phyloP scores from a whole-genome alignment of 805 yeast genomes.

The Lachancea cidri region DNA sequence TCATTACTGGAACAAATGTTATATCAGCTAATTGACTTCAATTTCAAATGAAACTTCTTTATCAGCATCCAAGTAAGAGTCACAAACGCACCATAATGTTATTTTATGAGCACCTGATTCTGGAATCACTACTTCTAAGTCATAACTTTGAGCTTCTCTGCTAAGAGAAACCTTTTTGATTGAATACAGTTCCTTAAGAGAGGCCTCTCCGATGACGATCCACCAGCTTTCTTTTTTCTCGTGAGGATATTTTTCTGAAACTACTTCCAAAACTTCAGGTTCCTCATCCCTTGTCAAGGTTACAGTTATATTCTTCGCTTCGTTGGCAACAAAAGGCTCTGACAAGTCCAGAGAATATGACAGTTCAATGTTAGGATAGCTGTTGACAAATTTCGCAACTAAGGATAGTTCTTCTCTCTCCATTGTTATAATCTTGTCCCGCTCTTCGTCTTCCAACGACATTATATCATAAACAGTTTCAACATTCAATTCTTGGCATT shows the following conservation, averaged over 20 bases:
- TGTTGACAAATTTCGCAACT: slow-evolving; percentile 86
- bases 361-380: slow-evolving; percentile 80
- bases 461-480: slow-evolving; percentile 77
- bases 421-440: slow-evolving; percentile 57
- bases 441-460: slow-evolving; percentile 63
- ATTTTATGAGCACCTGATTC: slow-evolving; percentile 56
- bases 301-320: slow-evolving; percentile 44
- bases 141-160: slow-evolving; percentile 47
- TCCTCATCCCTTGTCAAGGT: slow-evolving; percentile 70
- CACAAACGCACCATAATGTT: slow-evolving; percentile 83
- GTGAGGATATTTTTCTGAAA: slow-evolving; percentile 54
- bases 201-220: slow-evolving; percentile 72
- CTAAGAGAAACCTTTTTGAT: slow-evolving; percentile 58
- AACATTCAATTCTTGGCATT: slow-evolving; percentile 52
- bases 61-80: slow-evolving; percentile 89
- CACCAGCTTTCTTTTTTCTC: slow-evolving; percentile 67
- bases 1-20: too few relatives aligned
- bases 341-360: slow-evolving; percentile 45
- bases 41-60: slow-evolving; percentile 62
- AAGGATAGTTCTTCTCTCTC: slow-evolving; percentile 45
- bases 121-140: slow-evolving; percentile 53
- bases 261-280: slow-evolving; percentile 57
- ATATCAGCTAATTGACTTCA: slow-evolving; percentile 37
- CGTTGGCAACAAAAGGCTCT: slow-evolving; percentile 42
- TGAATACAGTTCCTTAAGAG: slow-evolving; percentile 58